phyloP scores from a whole-genome alignment of 2,329 filamentous ascomycete species.

The Neonectria faginata region DNA sequence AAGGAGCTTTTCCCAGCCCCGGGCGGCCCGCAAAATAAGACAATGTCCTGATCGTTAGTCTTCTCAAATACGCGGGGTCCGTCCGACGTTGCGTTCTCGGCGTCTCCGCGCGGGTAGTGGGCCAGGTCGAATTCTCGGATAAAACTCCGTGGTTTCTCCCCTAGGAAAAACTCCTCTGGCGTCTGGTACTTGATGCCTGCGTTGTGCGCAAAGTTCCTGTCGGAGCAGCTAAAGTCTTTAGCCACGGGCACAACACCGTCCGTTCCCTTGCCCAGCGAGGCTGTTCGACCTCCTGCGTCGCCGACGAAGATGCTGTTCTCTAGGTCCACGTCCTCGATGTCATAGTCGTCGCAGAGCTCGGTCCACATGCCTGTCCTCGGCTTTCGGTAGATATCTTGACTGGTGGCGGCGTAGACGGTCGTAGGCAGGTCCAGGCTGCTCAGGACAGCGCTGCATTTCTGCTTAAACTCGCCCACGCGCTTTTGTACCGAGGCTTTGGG shows the following conservation, averaged over 20 bases:
- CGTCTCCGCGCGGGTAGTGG: constrained; percentile 56
- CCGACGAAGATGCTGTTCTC: constrained; percentile 85
- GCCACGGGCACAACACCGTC: constrained; percentile 42
- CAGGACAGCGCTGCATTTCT: constrained; percentile 78
- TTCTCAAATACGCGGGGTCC: constrained; percentile 62
- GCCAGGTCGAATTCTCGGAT: constrained; percentile 77
- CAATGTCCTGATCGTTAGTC: constrained; percentile 75
- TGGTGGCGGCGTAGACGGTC: constrained; percentile 87
- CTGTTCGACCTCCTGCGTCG: constrained; percentile 77
- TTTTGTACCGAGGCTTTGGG: constrained; percentile 71
- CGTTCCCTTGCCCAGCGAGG: constrained; percentile 47
- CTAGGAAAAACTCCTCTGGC: constrained; percentile 91
- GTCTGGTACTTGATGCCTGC: constrained; percentile 83
- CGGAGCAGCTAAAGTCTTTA: constrained; percentile 75
- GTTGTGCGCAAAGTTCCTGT: constrained; percentile 87
- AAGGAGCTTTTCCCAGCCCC: constrained; percentile 94
- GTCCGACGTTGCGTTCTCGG: constrained; percentile 41
- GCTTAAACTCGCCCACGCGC: constrained; percentile 83
- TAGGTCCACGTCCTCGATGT: constrained; percentile 73
- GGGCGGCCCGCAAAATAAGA: constrained; percentile 89
- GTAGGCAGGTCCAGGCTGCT: constrained; percentile 79
- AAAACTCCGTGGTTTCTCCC: constrained; percentile 74
- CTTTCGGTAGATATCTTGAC: constrained; percentile 85
- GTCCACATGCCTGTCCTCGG: constrained; percentile 91
- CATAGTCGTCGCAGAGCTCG: constrained; percentile 68